phyloP scores from a whole-genome alignment of 768 basidiomycete genomes.

The Lentinula boryana region DNA sequence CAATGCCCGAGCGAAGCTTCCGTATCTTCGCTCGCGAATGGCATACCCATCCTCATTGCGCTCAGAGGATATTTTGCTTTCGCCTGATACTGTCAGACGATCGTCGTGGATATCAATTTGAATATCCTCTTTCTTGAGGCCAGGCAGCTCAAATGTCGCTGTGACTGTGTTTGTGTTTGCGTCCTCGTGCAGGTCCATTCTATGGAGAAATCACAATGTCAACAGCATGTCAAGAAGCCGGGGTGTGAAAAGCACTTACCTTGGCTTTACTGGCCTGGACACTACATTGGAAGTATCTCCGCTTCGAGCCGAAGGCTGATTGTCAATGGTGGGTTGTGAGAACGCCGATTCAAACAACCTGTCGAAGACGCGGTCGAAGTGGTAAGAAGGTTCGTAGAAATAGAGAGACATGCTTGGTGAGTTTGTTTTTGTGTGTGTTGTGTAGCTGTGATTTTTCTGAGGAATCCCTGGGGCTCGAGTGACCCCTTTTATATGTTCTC shows the following conservation, averaged over 20 bases:
- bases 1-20: constrained; percentile 40
- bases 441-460: background rate
- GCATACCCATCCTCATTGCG: constrained; percentile 35
- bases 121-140: constrained; percentile 48
- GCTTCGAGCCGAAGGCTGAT: background rate
- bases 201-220: background rate
- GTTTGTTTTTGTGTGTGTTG: background rate
- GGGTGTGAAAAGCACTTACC: constrained; percentile 13
- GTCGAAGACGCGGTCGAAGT: constrained; percentile 41
- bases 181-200: constrained; percentile 15
- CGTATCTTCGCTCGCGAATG: constrained; percentile 47
- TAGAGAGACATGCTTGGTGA: constrained; percentile 17
- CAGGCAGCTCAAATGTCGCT: constrained; percentile 57
- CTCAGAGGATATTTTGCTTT: constrained; percentile 30
- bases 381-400: constrained; percentile 38
- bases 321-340: background rate
- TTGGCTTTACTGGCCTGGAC: constrained; percentile 20
- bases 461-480: background rate
- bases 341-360: constrained; percentile 18
- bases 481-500: background rate
- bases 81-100: constrained; percentile 47
- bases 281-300: constrained; percentile 1
- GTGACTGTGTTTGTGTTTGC: constrained; percentile 40
- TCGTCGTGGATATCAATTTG: constrained; percentile 47
- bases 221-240: background rate